These are phyloP conservation scores for Diaporthe sp. DNA, from an alignment of 2,329 filamentous ascomycete species.

Conservation along the genomic window DNA sequence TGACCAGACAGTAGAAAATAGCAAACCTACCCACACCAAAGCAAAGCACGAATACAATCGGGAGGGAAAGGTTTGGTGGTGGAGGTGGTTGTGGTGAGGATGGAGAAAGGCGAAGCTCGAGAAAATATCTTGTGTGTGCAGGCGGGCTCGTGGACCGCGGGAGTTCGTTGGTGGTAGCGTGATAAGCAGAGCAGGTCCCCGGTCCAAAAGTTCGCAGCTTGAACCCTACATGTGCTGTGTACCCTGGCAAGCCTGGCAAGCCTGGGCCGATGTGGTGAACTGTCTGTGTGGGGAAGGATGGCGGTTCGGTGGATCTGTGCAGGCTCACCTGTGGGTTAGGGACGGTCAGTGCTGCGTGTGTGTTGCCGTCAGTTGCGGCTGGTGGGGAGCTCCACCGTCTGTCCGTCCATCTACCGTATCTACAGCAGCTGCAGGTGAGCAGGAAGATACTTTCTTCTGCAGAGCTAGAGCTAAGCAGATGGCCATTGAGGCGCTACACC, in stretches of 20 bases:
- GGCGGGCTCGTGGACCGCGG: not conserved
- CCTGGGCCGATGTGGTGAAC: constrained; percentile 4
- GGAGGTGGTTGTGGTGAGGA: not conserved
- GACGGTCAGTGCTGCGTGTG: not conserved
- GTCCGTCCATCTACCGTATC: not conserved
- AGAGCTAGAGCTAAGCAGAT: too few species aligned
- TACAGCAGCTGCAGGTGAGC: not conserved
- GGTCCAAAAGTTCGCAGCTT: constrained; percentile 9
- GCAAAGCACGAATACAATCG: not conserved
- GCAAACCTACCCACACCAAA: not conserved
- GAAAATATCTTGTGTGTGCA: constrained; percentile 22
- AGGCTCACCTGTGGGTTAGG: constrained; percentile 2
- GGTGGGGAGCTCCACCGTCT: not conserved
- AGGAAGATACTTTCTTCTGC: not conserved
- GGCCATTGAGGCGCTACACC: constrained; percentile 10
- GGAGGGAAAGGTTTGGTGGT: not conserved
- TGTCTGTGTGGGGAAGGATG: constrained; percentile 14
- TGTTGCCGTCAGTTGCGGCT: constrained; percentile 6
- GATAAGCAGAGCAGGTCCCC: constrained; percentile 19
- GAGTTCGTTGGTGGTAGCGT: not conserved
- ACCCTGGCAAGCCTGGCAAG: not conserved
- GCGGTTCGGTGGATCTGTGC: constrained; percentile 2
- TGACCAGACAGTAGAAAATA: not conserved
- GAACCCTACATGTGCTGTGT: constrained; percentile 17
- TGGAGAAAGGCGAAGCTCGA: not conserved